A percentile compares a stretch with the other conserved stretches of the same genome.
These are phyloP conservation scores for Kuraishia molischiana DNA, from an alignment of 805 yeast species.

Conservation along the genomic window DNA sequence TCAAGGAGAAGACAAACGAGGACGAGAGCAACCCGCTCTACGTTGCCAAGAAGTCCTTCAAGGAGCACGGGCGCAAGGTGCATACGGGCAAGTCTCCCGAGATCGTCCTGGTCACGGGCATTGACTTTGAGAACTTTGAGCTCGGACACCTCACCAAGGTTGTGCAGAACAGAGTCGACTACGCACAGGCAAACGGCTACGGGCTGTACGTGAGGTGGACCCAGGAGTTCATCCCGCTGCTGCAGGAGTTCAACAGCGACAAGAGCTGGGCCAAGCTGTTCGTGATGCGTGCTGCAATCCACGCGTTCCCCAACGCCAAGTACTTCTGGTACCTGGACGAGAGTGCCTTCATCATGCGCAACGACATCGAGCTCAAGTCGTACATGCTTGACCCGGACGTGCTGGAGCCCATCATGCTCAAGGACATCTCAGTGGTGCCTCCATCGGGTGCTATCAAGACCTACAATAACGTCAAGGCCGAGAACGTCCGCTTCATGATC, in stretches of 20 bases:
- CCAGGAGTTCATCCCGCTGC: constrained; percentile 67
- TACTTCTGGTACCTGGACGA: constrained; percentile 86
- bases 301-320: constrained; percentile 85
- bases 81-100: constrained; percentile 44
- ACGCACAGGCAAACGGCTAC: constrained; percentile 71
- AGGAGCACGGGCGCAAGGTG: constrained; percentile 55
- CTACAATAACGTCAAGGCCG: constrained; percentile 46
- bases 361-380: constrained; percentile 46
- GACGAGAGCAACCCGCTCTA: constrained; percentile 30
- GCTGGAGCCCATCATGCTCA: constrained; percentile 52
- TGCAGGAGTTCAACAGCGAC: constrained; percentile 36
- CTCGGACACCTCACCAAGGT: constrained; percentile 51
- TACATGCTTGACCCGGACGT: constrained; percentile 53
- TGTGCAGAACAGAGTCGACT: constrained; percentile 81
- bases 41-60: constrained; percentile 47
- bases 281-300: constrained; percentile 78
- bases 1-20: constrained; percentile 31
- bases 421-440: constrained; percentile 66
- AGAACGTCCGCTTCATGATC: constrained; percentile 46
- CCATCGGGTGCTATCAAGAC: constrained; percentile 63
- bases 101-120: constrained; percentile 65
- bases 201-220: constrained; percentile 81
- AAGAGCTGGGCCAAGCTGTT: constrained; percentile 56
- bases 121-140: constrained; percentile 64
- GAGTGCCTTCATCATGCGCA: constrained; percentile 67